A percentile compares a stretch with the other conserved stretches of the same genome.
Evolutionary conservation across 2,329 filamentous ascomycete species (phyloP).

Genomic region (Akanthomyces muscarius): DNA sequence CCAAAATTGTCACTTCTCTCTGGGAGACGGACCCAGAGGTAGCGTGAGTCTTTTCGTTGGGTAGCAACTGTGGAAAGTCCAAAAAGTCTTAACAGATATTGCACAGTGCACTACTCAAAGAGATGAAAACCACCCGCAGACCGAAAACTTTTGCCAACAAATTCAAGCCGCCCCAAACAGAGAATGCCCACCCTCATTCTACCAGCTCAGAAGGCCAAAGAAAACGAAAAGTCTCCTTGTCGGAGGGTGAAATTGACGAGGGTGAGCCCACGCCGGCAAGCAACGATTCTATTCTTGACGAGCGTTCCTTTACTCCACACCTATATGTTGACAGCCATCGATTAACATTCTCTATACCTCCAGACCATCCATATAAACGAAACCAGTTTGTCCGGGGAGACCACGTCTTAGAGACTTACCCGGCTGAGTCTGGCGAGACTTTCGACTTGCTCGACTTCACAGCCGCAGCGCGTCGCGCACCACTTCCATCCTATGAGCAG

Average conservation of each 20-base stretch:
- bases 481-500: neutral
- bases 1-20: conserved; percentile 6
- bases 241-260: neutral
- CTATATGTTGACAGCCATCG: neutral
- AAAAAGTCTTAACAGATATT: neutral
- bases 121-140: neutral
- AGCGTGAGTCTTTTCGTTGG: neutral
- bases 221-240: neutral
- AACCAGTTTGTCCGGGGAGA: neutral
- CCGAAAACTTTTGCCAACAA: neutral
- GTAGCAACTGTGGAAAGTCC: too few species aligned
- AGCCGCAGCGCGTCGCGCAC: neutral
- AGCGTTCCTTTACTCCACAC: neutral
- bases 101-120: neutral
- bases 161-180: neutral
- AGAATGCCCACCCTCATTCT: too few species aligned
- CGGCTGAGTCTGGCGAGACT: neutral
- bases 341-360: neutral
- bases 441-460: neutral
- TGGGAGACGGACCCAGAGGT: neutral
- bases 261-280: neutral
- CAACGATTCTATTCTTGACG: neutral
- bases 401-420: neutral
- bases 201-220: neutral
- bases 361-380: neutral